Percentiles rank a stretch among this genome's conserved stretches.
Evolutionary conservation across 768 basidiomycete genomes (phyloP).

Genomic region (Mycena venus): DNA sequence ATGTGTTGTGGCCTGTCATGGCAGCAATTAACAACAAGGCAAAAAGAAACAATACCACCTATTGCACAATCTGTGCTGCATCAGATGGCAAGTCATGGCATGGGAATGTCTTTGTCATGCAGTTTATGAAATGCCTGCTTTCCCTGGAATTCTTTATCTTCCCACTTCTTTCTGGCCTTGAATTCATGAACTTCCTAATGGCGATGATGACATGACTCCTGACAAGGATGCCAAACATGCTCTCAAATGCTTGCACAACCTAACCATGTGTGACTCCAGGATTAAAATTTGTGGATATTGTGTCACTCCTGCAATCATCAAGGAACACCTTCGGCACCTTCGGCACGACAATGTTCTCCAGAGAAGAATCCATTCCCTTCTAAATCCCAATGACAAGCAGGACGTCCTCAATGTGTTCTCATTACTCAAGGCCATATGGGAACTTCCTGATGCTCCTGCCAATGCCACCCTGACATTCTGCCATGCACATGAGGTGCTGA

Average conservation of each 20-base stretch:
- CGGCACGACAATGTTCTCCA: no score
- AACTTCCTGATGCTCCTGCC: no score
- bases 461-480: no score
- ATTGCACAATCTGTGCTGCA: background rate
- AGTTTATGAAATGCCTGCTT: conserved; percentile 5
- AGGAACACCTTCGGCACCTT: background rate
- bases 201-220: background rate
- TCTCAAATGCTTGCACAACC: background rate
- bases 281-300: background rate
- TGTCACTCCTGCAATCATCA: background rate
- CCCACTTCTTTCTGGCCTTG: background rate
- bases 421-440: no score
- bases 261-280: background rate
- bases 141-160: background rate
- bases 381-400: no score
- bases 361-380: no score
- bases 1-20: background rate
- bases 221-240: background rate
- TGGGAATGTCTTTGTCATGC: conserved; percentile 2
- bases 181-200: background rate
- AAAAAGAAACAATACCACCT: background rate
- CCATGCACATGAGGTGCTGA: no score
- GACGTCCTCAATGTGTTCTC: no score
- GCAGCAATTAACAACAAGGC: background rate
- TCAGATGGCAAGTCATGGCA: background rate